Percentiles rank a stretch among this genome's conserved stretches.
Evolutionary conservation across 169 alveolate species (phyloP).

Genomic region (Neospora caninum): DNA sequence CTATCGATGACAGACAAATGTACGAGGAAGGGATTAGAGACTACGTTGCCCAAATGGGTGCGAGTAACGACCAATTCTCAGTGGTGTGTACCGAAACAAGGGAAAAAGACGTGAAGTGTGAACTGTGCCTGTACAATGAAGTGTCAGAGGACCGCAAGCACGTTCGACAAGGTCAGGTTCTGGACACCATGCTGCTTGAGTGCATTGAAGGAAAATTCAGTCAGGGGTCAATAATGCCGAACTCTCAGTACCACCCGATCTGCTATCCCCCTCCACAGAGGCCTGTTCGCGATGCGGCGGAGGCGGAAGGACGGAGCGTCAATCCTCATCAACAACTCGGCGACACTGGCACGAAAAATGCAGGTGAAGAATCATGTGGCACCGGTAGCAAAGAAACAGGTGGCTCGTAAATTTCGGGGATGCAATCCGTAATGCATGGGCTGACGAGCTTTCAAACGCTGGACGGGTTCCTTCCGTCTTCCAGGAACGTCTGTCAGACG

Average conservation of each 20-base stretch:
- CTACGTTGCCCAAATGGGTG: conserved; percentile 33
- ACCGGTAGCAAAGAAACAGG: conserved; percentile 4
- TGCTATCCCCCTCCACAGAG: conserved; percentile 43
- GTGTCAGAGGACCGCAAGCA: conserved; percentile 36
- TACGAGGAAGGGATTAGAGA: conserved; percentile 48
- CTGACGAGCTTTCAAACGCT: background rate
- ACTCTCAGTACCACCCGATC: conserved; percentile 56
- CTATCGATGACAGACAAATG: background rate
- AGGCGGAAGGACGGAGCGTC: background rate
- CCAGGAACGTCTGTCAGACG: background rate
- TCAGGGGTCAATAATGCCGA: conserved; percentile 5
- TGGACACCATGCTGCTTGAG: conserved; percentile 22
- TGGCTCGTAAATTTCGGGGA: background rate
- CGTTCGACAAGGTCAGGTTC: conserved; percentile 57
- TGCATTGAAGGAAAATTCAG: conserved; percentile 36
- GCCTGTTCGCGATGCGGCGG: background rate
- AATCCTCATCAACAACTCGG: conserved; percentile 19
- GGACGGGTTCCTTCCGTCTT: too few species aligned
- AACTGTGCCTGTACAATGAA: conserved; percentile 48
- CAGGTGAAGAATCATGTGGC: background rate
- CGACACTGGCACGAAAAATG: background rate
- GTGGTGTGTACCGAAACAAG: conserved; percentile 16
- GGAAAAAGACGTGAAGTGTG: conserved; percentile 3
- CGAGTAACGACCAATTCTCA: background rate
- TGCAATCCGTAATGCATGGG: background rate